Evolutionary conservation across 257 asterid genomes (phyloP).

Genomic region (Nicotiana attenuata): DNA sequence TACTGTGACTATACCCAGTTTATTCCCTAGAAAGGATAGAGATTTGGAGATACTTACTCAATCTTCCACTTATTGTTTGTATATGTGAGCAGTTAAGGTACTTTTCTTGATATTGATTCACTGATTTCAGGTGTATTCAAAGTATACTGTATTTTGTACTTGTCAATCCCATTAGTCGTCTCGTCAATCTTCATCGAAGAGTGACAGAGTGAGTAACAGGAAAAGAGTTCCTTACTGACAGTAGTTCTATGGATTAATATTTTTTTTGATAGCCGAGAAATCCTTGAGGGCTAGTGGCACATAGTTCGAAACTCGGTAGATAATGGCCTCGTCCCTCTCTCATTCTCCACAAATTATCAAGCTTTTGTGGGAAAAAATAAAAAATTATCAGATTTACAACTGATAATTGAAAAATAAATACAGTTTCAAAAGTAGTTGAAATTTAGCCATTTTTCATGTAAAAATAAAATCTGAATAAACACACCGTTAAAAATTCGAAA

Average conservation of each 20-base stretch:
- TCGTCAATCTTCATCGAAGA: too few relatives aligned
- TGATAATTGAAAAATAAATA: too few relatives aligned
- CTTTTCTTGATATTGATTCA: neutral
- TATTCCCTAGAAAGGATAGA: constrained; percentile 12
- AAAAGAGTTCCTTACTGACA: neutral
- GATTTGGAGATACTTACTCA: neutral
- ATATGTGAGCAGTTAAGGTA: constrained; percentile 7
- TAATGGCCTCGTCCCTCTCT: neutral
- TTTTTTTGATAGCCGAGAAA: neutral
- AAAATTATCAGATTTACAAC: too few relatives aligned
- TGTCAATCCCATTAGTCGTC: too few relatives aligned
- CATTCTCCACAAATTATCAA: neutral
- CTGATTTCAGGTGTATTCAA: neutral
- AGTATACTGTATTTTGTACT: too few relatives aligned
- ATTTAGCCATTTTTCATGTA: too few relatives aligned
- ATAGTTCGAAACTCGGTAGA: neutral
- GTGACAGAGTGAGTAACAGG: neutral
- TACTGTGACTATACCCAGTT: neutral
- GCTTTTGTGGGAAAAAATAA: too few relatives aligned
- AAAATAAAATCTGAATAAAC: too few relatives aligned
- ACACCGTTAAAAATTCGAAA: too few relatives aligned
- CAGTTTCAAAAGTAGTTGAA: too few relatives aligned
- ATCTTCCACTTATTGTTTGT: neutral
- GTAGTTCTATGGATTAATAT: neutral
- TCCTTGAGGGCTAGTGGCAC: neutral